Evolutionary conservation across 768 basidiomycete genomes (phyloP).

Genomic region (Auricularia heimuer): DNA sequence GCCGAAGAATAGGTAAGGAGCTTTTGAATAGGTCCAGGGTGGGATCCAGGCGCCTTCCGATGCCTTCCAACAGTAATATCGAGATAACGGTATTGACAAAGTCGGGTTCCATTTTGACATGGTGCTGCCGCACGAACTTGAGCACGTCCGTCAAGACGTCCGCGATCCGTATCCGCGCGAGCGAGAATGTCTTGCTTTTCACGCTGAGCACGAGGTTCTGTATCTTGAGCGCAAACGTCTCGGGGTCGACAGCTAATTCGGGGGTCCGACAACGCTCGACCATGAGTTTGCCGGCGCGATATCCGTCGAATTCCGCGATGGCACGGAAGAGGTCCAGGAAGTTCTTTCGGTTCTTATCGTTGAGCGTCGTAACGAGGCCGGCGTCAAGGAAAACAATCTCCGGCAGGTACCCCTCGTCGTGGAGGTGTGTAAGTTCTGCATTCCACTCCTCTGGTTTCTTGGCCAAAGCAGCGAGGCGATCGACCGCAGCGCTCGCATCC

Average conservation of each 20-base stretch:
- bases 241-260: constrained; percentile 79
- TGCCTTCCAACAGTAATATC: constrained; percentile 88
- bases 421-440: constrained; percentile 50
- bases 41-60: constrained; percentile 89
- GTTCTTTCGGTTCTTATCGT: constrained; percentile 73
- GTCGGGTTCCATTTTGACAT: constrained; percentile 97
- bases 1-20: constrained; percentile 85
- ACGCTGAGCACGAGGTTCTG: constrained; percentile 90
- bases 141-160: constrained; percentile 88
- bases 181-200: constrained; percentile 93
- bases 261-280: constrained; percentile 88
- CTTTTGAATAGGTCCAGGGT: constrained; percentile 89
- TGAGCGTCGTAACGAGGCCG: constrained; percentile 84
- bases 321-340: constrained; percentile 96
- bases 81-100: constrained; percentile 98
- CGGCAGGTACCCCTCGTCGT: constrained; percentile 71
- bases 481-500: constrained; percentile 41
- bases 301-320: constrained; percentile 94
- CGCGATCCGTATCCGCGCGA: constrained; percentile 93
- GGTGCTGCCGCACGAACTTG: constrained; percentile 75
- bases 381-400: constrained; percentile 96
- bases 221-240: constrained; percentile 96
- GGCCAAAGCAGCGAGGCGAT: constrained; percentile 52
- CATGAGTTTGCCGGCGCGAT: constrained; percentile 92
- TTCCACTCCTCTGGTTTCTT: constrained; percentile 60